Conservation (phyloP, 345 rosid species). For the Acer saccharum region DNA sequence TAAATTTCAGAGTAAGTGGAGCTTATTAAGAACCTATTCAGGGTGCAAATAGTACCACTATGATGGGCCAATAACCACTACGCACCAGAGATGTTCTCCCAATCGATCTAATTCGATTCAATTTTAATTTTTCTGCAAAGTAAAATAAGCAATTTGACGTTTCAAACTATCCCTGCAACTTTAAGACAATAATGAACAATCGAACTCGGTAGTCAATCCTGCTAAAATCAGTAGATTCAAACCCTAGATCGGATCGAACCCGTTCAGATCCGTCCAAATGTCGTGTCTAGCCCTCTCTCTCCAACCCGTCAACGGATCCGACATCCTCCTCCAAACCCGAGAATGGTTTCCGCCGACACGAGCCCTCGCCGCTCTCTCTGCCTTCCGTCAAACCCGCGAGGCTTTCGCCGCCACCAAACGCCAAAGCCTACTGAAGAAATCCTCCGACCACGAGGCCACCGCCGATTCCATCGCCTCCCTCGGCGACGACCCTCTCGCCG, state of each 20-base stretch:
- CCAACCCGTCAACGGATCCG: conserved; percentile 86
- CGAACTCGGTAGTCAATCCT: background rate
- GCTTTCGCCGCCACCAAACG: conserved; percentile 64
- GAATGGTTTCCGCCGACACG: conserved; percentile 96
- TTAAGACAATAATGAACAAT: background rate
- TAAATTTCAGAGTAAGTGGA: no score
- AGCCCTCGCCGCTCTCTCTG: conserved; percentile 87
- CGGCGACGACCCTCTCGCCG: conserved; percentile 96
- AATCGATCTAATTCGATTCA: no score
- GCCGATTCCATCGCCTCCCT: conserved; percentile 56
- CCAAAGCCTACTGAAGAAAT: conserved; percentile 20
- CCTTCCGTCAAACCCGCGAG: conserved; percentile 90
- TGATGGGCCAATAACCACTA: no score
- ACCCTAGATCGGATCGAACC: conserved; percentile 14
- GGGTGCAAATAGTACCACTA: no score
- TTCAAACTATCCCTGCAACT: no score
- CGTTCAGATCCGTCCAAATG: conserved; percentile 38
- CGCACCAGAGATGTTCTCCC: no score
- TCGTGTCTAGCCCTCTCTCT: conserved; percentile 89
- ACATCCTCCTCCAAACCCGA: conserved; percentile 86
- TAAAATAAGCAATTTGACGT: no score
- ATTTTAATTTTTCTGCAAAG: no score
- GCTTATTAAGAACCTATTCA: no score
- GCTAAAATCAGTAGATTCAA: background rate
- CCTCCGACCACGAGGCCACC: conserved; percentile 34